Evolutionary conservation across 768 basidiomycete genomes (phyloP).

Genomic region (Mycena galopus): DNA sequence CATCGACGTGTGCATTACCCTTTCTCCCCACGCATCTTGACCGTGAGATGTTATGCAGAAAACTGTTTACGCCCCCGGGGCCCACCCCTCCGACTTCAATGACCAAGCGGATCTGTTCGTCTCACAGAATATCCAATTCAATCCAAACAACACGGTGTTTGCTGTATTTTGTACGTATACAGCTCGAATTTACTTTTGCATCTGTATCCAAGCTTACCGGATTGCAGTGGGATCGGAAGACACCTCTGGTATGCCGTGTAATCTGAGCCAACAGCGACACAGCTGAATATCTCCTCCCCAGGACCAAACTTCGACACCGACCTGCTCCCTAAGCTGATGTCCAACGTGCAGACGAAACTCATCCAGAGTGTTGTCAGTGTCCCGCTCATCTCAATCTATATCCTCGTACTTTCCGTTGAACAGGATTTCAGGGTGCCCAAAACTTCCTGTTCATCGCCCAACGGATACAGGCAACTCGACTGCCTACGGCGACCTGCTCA

Average conservation of each 20-base stretch:
- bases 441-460: neutral
- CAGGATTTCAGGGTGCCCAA: neutral
- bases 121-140: neutral
- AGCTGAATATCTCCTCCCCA: neutral
- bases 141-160: neutral
- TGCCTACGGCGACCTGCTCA: neutral
- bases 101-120: neutral
- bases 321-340: neutral
- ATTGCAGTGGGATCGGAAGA: neutral
- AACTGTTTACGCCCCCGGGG: neutral
- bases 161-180: neutral
- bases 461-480: neutral
- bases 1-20: neutral
- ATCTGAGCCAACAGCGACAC: neutral
- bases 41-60: neutral
- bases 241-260: neutral
- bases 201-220: neutral
- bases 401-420: neutral
- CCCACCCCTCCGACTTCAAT: neutral
- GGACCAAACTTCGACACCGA: neutral
- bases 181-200: neutral
- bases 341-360: neutral
- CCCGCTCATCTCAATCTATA: neutral
- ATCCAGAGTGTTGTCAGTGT: neutral
- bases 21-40: neutral